phyloP scores from a whole-genome alignment of 1,139 yeast genomes.

The Pichia sp. region DNA sequence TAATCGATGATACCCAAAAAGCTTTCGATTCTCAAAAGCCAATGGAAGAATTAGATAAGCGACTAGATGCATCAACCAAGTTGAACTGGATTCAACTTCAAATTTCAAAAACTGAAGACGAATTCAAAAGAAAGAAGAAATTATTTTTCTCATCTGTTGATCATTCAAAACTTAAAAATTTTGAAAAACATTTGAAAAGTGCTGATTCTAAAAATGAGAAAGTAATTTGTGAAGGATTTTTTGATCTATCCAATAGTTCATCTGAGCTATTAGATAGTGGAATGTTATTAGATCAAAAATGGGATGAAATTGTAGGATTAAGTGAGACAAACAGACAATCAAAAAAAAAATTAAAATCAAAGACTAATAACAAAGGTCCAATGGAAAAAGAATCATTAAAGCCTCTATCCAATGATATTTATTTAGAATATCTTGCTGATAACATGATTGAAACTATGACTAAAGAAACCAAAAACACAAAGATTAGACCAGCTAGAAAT shows the following conservation, averaged over 20 bases:
- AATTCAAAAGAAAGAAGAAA: constrained; percentile 26
- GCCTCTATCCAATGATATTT: background rate
- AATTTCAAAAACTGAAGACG: constrained; percentile 25
- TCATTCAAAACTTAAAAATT: constrained; percentile 12
- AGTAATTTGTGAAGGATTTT: constrained; percentile 19
- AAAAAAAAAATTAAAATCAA: background rate
- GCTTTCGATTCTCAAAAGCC: constrained; percentile 20
- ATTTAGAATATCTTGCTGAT: background rate
- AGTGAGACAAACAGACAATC: background rate
- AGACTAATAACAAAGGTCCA: background rate
- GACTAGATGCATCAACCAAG: constrained; percentile 21
- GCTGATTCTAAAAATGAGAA: constrained; percentile 15
- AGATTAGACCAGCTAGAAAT: background rate
- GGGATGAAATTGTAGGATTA: constrained; percentile 4
- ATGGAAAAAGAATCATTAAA: background rate
- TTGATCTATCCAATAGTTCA: background rate
- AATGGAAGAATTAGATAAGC: constrained; percentile 28
- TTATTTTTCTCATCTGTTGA: constrained; percentile 17
- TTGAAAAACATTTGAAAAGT: constrained; percentile 11
- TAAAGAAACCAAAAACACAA: background rate
- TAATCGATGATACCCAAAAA: constrained; percentile 5
- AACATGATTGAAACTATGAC: background rate
- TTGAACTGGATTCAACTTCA: constrained; percentile 30
- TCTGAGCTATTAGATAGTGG: constrained; percentile 8
- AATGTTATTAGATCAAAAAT: constrained; percentile 2